Evolutionary conservation across 2,329 filamentous ascomycete species (phyloP).

Genomic region (Arthrocladium fulminans): DNA sequence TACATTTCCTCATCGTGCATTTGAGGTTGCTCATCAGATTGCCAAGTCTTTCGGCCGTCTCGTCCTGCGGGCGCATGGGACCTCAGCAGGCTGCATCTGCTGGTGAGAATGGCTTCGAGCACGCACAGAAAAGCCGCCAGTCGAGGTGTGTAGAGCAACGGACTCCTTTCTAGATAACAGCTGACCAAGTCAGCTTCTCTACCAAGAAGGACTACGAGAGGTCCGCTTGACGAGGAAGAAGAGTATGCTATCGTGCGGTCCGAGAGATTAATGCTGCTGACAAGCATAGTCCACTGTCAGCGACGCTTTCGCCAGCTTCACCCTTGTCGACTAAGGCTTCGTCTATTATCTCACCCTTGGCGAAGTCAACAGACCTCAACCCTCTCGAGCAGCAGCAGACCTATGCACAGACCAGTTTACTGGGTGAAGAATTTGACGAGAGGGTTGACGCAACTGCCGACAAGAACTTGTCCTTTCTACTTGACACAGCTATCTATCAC

Average conservation of each 20-base stretch:
- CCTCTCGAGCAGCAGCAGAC: background rate
- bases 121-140: too few relatives aligned
- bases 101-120: too few relatives aligned
- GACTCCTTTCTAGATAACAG: background rate
- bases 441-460: conserved; percentile 26
- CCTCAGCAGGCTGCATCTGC: too few relatives aligned
- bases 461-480: conserved; percentile 74
- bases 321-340: conserved; percentile 3
- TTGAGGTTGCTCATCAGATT: too few relatives aligned
- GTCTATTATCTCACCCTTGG: background rate
- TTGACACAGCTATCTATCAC: conserved; percentile 75
- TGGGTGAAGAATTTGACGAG: conserved; percentile 15
- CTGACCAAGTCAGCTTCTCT: background rate
- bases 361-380: background rate
- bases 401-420: background rate
- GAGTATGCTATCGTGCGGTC: too few relatives aligned
- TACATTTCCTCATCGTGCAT: too few relatives aligned
- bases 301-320: conserved; percentile 4
- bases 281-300: conserved; percentile 8
- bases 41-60: too few relatives aligned
- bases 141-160: background rate
- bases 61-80: too few relatives aligned
- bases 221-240: conserved; percentile 1
- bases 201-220: conserved; percentile 1
- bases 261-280: conserved; percentile 2